phyloP scores from a whole-genome alignment of 2,329 filamentous ascomycete genomes.

The Penicillium expansum region DNA sequence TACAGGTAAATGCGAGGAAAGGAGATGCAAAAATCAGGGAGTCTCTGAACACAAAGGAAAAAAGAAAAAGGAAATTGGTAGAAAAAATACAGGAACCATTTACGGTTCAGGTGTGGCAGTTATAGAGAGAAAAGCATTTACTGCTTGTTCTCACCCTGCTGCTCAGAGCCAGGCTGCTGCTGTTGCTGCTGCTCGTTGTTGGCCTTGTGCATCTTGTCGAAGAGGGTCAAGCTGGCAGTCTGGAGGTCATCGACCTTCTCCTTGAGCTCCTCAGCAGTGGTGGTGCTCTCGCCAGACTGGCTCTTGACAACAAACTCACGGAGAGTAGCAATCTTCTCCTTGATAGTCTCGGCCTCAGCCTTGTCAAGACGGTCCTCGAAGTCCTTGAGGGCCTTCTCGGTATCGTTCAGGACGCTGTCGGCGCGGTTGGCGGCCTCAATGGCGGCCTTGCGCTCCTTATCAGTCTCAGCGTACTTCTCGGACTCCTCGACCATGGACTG shows the following conservation, averaged over 20 bases:
- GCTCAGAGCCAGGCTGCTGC: conserved; percentile 50
- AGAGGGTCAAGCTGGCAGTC: conserved; percentile 89
- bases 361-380: conserved; percentile 96
- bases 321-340: conserved; percentile 84
- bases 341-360: conserved; percentile 86
- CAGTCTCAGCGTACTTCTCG: conserved; percentile 89
- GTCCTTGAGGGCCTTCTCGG: conserved; percentile 97
- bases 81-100: conserved; percentile 28
- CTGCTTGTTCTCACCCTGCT: conserved; percentile 65
- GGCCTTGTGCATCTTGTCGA: conserved; percentile 99
- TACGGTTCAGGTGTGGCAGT: conserved; percentile 29
- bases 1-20: conserved; percentile 37
- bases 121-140: conserved; percentile 32
- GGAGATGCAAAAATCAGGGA: conserved; percentile 24
- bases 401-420: conserved; percentile 94
- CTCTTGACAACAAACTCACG: conserved; percentile 91
- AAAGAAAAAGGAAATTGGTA: conserved; percentile 23
- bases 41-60: conserved; percentile 26
- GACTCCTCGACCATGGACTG: conserved; percentile 97
- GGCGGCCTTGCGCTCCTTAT: conserved; percentile 93
- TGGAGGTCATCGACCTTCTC: conserved; percentile 98
- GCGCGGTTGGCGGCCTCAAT: conserved; percentile 98
- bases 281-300: conserved; percentile 83
- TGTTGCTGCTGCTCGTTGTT: conserved; percentile 62
- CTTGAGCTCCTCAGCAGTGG: conserved; percentile 92